These are phyloP conservation scores for Podospora comata DNA, from an alignment of 495 filamentous ascomycete genomes.

Conservation along the genomic window DNA sequence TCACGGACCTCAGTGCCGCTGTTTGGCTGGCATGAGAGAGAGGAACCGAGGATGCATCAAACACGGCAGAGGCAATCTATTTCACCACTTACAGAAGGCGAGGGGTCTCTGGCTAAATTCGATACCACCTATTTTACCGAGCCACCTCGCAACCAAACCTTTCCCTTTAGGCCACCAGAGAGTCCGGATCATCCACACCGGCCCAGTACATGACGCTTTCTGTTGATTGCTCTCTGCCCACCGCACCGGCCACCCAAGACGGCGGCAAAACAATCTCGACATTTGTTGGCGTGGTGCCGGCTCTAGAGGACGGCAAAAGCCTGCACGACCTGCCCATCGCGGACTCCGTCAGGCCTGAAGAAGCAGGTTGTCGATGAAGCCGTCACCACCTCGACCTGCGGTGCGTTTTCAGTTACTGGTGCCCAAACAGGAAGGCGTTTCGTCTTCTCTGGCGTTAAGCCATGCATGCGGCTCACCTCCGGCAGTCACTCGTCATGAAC, in stretches of 20 bases:
- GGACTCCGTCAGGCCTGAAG: not conserved
- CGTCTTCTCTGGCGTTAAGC: not conserved
- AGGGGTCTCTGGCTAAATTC: conserved; percentile 36
- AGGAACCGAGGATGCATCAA: conserved; percentile 27
- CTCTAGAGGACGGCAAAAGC: not conserved
- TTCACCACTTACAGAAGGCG: conserved; percentile 25
- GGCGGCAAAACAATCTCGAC: not conserved
- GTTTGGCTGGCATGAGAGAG: conserved; percentile 17
- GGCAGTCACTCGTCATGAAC: not conserved
- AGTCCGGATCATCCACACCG: conserved; percentile 19
- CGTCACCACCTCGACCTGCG: not conserved
- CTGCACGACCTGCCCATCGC: not conserved
- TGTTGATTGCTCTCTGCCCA: conserved; percentile 14
- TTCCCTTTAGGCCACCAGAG: conserved; percentile 8
- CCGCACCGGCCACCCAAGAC: not conserved
- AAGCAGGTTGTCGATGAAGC: conserved; percentile 1
- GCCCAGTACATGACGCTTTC: conserved; percentile 27
- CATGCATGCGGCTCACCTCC: conserved; percentile 7
- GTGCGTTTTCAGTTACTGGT: not conserved
- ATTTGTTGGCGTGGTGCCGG: not conserved
- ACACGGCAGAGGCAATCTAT: conserved; percentile 39
- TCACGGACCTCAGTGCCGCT: conserved; percentile 13
- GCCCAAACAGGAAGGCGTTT: conserved; percentile 15
- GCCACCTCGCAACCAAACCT: conserved; percentile 23
- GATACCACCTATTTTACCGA: conserved; percentile 32